These are phyloP conservation scores for Nicotiana tomentosiformis DNA, from an alignment of 257 asterid genomes.

Conservation along the genomic window DNA sequence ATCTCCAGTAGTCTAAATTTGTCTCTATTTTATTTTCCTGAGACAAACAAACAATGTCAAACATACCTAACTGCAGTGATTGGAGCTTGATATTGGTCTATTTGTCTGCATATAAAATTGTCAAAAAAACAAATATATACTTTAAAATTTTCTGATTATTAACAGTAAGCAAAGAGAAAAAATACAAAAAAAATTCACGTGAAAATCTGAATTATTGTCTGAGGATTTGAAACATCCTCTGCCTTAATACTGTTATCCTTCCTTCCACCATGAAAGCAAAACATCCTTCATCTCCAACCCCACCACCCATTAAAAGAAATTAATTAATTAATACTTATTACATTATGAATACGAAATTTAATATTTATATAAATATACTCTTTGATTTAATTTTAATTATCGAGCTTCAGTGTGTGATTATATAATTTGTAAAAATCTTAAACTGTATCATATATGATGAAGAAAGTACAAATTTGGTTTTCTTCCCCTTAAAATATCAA, in stretches of 20 bases:
- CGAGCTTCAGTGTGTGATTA: background rate
- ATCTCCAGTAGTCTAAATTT: conserved; percentile 4
- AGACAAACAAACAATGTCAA: conserved; percentile 1
- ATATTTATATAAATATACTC: background rate
- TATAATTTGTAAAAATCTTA: background rate
- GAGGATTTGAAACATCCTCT: conserved; percentile 13
- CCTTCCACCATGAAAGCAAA: conserved; percentile 3
- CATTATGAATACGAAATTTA: background rate
- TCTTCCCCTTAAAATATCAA: background rate
- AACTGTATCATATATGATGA: background rate
- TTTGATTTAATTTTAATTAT: background rate
- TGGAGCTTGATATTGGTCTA: conserved; percentile 4
- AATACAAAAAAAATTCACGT: conserved; percentile 7
- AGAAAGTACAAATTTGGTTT: no score
- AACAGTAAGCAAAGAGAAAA: background rate
- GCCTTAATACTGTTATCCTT: background rate
- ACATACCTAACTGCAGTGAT: conserved; percentile 13
- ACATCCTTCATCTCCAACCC: background rate
- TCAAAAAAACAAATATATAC: background rate
- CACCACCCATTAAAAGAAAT: background rate
- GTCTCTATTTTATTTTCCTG: conserved; percentile 10
- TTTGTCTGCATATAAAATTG: background rate
- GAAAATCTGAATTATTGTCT: conserved; percentile 15
- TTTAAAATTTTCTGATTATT: background rate
- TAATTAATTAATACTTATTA: background rate